Evolutionary conservation across 306 rosid species (phyloP).

Genomic region (Alnus rubra): DNA sequence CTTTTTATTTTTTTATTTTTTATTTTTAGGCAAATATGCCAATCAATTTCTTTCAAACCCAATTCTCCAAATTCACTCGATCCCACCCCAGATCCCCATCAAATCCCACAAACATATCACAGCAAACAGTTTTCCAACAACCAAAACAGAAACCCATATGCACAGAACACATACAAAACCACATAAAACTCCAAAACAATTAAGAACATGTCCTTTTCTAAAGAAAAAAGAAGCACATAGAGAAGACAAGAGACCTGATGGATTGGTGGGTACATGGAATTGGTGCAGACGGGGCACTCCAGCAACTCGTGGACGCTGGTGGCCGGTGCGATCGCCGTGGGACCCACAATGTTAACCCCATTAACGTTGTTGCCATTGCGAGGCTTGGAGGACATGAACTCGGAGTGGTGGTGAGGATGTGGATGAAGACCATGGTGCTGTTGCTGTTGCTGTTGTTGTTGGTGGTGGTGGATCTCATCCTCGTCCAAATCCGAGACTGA

Average conservation of each 20-base stretch:
- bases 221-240: neutral
- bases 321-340: slow-evolving; percentile 54
- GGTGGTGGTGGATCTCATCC: slow-evolving; percentile 59
- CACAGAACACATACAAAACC: neutral
- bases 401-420: slow-evolving; percentile 50
- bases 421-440: slow-evolving; percentile 35
- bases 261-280: slow-evolving; percentile 67
- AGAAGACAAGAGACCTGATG: slow-evolving; percentile 47
- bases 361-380: slow-evolving; percentile 38
- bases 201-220: neutral
- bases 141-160: neutral
- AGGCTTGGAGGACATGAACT: slow-evolving; percentile 45
- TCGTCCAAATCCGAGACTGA: slow-evolving; percentile 55
- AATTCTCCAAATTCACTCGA: neutral
- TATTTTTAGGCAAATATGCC: neutral
- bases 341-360: slow-evolving; percentile 12
- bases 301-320: slow-evolving; percentile 68
- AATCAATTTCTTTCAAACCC: neutral
- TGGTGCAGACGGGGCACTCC: slow-evolving; percentile 64
- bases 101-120: neutral
- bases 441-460: slow-evolving; percentile 19
- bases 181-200: slow-evolving; percentile 1
- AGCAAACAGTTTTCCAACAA: neutral
- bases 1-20: no score
- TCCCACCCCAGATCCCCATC: neutral